Percentiles rank a stretch among this genome's conserved stretches.
These are phyloP conservation scores for Oryza coarctata DNA, from an alignment of 176 grass and related monocot genomes.

Conservation along the genomic window DNA sequence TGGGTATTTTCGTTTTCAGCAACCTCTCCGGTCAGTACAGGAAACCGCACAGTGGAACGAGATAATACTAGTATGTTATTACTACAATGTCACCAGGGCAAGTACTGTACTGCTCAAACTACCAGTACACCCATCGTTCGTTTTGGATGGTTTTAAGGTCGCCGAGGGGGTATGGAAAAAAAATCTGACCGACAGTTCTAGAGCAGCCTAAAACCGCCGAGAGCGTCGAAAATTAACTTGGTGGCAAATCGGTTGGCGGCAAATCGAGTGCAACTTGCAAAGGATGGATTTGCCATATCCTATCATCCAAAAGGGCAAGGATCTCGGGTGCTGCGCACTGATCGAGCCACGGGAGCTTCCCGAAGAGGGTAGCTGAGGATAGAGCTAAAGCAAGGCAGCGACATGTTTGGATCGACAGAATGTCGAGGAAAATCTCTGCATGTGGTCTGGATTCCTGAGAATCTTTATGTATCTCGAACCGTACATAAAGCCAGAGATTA, in stretches of 20 bases:
- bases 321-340: too few relatives aligned
- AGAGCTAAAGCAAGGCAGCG: too few relatives aligned
- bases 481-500: too few relatives aligned
- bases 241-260: background rate
- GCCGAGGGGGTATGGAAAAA: background rate
- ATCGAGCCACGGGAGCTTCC: too few relatives aligned
- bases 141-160: background rate
- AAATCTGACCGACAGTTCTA: conserved; percentile 6
- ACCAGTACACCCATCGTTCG: background rate
- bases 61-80: background rate
- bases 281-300: background rate
- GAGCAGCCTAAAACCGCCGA: background rate
- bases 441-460: too few relatives aligned
- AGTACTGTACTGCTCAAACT: background rate
- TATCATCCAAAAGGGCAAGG: too few relatives aligned
- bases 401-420: too few relatives aligned
- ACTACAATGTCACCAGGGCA: background rate
- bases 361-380: too few relatives aligned
- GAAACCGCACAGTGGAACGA: background rate
- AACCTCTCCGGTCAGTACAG: background rate
- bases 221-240: background rate
- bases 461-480: too few relatives aligned
- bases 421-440: too few relatives aligned
- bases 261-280: background rate
- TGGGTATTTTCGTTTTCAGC: conserved; percentile 22